These are phyloP conservation scores for Barnettozyma botsteinii DNA, from an alignment of 805 yeast species.

Conservation along the genomic window DNA sequence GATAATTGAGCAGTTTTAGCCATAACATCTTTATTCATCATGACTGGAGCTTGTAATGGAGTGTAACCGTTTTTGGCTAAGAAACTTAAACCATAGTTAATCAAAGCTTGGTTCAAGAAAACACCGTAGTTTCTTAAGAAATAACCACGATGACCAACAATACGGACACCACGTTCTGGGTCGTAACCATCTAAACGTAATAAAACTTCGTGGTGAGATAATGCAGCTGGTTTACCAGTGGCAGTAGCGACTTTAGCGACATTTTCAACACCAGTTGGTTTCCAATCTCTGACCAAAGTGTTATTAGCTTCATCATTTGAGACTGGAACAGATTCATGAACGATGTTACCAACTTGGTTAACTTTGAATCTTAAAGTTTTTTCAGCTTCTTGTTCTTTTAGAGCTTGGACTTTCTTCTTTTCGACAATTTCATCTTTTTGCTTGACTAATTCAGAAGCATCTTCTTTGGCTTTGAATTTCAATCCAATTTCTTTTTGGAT, in stretches of 20 bases:
- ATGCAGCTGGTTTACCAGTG: slow-evolving; percentile 65
- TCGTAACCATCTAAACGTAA: slow-evolving; percentile 96
- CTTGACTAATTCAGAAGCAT: slow-evolving; percentile 75
- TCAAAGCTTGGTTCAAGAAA: slow-evolving; percentile 94
- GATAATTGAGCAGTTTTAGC: slow-evolving; percentile 98
- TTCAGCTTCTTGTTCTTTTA: slow-evolving; percentile 77
- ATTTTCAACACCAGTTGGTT: slow-evolving; percentile 61
- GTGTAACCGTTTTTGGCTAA: slow-evolving; percentile 72
- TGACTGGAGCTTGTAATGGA: slow-evolving; percentile 96
- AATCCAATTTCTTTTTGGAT: slow-evolving; percentile 90
- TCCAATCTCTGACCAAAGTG: slow-evolving; percentile 82
- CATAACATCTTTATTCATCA: slow-evolving; percentile 99
- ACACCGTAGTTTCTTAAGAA: slow-evolving; percentile 94
- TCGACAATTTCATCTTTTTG: slow-evolving; percentile 71
- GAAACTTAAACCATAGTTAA: slow-evolving; percentile 89
- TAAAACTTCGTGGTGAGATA: slow-evolving; percentile 94
- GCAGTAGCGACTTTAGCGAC: slow-evolving; percentile 67
- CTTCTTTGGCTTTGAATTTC: slow-evolving; percentile 92
- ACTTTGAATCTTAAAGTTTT: slow-evolving; percentile 70
- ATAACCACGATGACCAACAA: slow-evolving; percentile 98
- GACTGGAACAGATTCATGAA: slow-evolving; percentile 85
- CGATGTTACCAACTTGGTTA: slow-evolving; percentile 87
- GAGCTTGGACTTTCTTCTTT: slow-evolving; percentile 61
- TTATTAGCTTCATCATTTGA: slow-evolving; percentile 89
- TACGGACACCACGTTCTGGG: slow-evolving; percentile 97